Base-by-base conservation (phyloP, 129 eudicot genomes). In the Flaveria brownii region DNA sequence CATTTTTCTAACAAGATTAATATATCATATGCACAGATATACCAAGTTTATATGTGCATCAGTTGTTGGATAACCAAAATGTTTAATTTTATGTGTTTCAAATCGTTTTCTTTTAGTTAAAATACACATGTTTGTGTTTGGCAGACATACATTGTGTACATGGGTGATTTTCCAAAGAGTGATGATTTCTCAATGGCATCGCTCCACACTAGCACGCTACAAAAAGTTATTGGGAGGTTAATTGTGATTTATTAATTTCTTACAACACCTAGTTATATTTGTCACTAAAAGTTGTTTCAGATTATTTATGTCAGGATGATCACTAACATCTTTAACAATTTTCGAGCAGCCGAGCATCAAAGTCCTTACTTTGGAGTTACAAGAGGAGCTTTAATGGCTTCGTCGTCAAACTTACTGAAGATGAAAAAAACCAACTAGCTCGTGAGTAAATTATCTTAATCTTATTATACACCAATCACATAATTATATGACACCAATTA, bases 101-200 rank as follows among this genome's bases (percentile, higher is more conserved):
- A 4, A 60, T 25, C 2, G 6, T 59, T 22, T 56, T 9, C 26
- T 56, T 18, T 56, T 20, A 12, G 65, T 22, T 23, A 10, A 62
- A 10, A 33, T 62, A 14, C 22, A 14, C 33, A 17, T 28, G 3
- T 13, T 17, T 55, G 22, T 50, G 28, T 45, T 68, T 68, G 78
- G 76, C 83, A 92, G 98, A 84, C 79, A 4, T 91, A 91, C 82
- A 82, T 91, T 70, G 97, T 91, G 18, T 91, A 91, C 76, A 85
- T 92, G 97, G 97, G 97, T 49, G 87, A 88, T 10, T 79, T 79
- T 22, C 91, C 96, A 4, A 86, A 83, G 72, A 82, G 72, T 13
- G 2, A 22, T 46, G 85, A 71, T 42, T 68, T 81, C 81, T 76
- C 90, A 0, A 76, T 81, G 7, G 68, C 86, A 69, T 71, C 91